A percentile compares a stretch with the other conserved stretches of the same genome.
These are phyloP conservation scores for Backusella tarrabulga DNA, from an alignment of 192 early-diverging fungal genomes.

Conservation along the genomic window DNA sequence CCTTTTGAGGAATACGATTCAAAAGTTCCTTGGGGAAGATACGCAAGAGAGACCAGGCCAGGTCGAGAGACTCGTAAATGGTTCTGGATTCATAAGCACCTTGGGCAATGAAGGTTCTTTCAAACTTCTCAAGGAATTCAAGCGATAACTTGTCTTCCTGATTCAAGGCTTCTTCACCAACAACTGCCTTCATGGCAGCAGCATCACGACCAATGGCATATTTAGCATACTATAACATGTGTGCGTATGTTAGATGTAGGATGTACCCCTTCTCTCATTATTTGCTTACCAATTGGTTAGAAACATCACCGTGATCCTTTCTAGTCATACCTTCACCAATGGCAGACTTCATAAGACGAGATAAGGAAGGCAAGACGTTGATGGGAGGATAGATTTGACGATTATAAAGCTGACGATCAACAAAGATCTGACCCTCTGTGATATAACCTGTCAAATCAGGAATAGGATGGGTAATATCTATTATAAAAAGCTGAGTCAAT, in stretches of 20 bases:
- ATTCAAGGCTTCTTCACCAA: constrained; percentile 98
- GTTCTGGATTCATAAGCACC: constrained; percentile 95
- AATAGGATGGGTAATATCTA: constrained; percentile 99
- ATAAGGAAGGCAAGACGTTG: constrained; percentile 98
- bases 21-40: constrained; percentile 99
- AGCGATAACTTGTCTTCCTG: constrained; percentile 97
- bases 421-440: constrained; percentile 99
- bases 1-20: constrained; percentile 96
- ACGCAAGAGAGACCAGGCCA: constrained; percentile 97
- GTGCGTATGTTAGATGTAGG: neutral
- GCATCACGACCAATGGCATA: constrained; percentile 99
- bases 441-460: constrained; percentile 99
- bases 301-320: constrained; percentile 99
- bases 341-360: constrained; percentile 98
- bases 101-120: constrained; percentile 96
- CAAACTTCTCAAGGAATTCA: constrained; percentile 99
- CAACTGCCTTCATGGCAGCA: constrained; percentile 99
- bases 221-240: constrained; percentile 79
- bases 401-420: constrained; percentile 98
- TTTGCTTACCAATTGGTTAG: constrained; percentile 83
- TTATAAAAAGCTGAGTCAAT: neutral
- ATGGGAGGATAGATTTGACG: constrained; percentile 99
- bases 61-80: constrained; percentile 94
- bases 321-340: constrained; percentile 98
- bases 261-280: too few species aligned